A percentile compares a stretch with the other conserved stretches of the same genome.
Conservation (phyloP, 164 flowering plant genomes). For the Tetrastigma voinierianum region DNA sequence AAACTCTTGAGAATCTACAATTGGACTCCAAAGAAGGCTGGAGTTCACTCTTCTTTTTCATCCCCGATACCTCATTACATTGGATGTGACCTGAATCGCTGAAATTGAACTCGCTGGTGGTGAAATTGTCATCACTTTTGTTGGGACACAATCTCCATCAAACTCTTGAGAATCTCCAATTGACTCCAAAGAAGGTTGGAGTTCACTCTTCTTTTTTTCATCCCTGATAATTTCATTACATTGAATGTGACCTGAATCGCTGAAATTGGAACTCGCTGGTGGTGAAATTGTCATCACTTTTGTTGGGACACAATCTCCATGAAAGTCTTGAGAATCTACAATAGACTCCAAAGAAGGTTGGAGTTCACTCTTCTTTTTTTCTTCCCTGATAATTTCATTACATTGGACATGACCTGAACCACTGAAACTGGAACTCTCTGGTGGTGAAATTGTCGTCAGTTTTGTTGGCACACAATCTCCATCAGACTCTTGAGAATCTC, state of each 20-base stretch:
- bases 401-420: constrained; percentile 26
- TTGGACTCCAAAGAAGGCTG: constrained; percentile 11
- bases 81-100: no score
- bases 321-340: constrained; percentile 12
- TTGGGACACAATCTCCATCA: constrained; percentile 3
- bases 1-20: constrained; percentile 13
- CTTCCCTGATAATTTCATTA: constrained; percentile 17
- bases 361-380: constrained; percentile 11
- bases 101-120: constrained; percentile 24
- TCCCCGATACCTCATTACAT: constrained; percentile 18
- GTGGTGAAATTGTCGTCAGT: constrained; percentile 5
- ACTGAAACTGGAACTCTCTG: constrained; percentile 30
- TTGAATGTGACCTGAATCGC: constrained; percentile 27
- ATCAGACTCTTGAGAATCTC: constrained; percentile 14
- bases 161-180: constrained; percentile 13
- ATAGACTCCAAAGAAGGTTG: constrained; percentile 11
- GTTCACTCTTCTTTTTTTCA: constrained; percentile 13
- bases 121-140: constrained; percentile 7
- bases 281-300: constrained; percentile 8
- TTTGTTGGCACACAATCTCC: constrained; percentile 5
- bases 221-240: constrained; percentile 18
- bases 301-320: constrained; percentile 3
- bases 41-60: constrained; percentile 15
- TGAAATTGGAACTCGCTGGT: constrained; percentile 25
- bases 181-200: constrained; percentile 13